phyloP scores from a whole-genome alignment of 371 early-diverging fungal genomes.

The Umbelopsis sp. region DNA sequence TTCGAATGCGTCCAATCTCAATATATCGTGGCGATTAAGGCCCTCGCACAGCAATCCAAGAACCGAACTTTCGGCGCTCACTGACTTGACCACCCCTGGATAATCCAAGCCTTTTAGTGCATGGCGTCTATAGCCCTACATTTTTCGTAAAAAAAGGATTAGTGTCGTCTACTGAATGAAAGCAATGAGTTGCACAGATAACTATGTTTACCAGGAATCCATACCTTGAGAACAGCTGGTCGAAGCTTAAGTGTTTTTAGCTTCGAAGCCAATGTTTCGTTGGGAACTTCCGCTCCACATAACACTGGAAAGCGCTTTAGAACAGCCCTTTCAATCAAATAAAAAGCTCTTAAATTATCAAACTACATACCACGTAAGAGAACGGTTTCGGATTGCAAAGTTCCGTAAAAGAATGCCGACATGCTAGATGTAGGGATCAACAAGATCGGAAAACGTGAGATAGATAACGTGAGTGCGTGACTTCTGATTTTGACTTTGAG shows the following conservation, averaged over 20 bases:
- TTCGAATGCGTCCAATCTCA: conserved; percentile 43
- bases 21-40: conserved; percentile 28
- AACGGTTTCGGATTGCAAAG: conserved; percentile 38
- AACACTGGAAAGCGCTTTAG: conserved; percentile 29
- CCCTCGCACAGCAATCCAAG: conserved; percentile 37
- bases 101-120: conserved; percentile 38
- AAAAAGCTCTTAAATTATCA: neutral
- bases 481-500: neutral
- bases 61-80: conserved; percentile 28
- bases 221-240: conserved; percentile 38
- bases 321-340: neutral
- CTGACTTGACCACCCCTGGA: conserved; percentile 40
- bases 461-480: neutral
- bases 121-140: conserved; percentile 37
- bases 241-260: conserved; percentile 26
- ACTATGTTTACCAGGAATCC: neutral
- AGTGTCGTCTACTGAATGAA: neutral
- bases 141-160: neutral
- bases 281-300: conserved; percentile 30
- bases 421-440: neutral
- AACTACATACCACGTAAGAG: conserved; percentile 34
- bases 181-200: neutral
- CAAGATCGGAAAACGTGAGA: neutral
- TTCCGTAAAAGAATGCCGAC: conserved; percentile 47
- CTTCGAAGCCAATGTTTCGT: conserved; percentile 25